phyloP scores from a whole-genome alignment of 352 stramenopile species.

The Phytophthora capsici region DNA sequence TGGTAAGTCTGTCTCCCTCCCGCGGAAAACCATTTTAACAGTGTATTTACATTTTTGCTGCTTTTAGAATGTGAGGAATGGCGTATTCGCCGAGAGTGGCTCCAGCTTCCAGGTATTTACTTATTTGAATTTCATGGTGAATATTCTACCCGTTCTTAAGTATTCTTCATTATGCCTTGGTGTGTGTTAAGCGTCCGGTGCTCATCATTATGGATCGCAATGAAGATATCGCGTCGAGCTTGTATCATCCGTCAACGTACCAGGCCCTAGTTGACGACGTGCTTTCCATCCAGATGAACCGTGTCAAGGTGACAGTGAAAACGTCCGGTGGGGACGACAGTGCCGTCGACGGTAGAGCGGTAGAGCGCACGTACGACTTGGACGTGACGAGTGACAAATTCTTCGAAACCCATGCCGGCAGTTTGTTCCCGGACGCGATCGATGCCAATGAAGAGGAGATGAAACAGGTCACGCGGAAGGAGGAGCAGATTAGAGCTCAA shows the following conservation, averaged over 20 bases:
- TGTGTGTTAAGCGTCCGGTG: slow-evolving; percentile 84
- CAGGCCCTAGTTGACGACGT: slow-evolving; percentile 97
- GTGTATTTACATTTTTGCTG: background rate
- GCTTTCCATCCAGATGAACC: slow-evolving; percentile 95
- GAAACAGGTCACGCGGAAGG: slow-evolving; percentile 87
- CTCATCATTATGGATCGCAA: slow-evolving; percentile 98
- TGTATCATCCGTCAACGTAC: slow-evolving; percentile 96
- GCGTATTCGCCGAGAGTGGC: slow-evolving; percentile 64
- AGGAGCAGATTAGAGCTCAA: slow-evolving; percentile 82
- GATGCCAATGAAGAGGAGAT: slow-evolving; percentile 90
- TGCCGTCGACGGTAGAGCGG: slow-evolving; percentile 29
- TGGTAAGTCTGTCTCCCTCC: slow-evolving; percentile 39
- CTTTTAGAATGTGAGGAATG: slow-evolving; percentile 61
- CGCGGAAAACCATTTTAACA: background rate
- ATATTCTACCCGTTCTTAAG: slow-evolving; percentile 3
- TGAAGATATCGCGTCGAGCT: slow-evolving; percentile 94
- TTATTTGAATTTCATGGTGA: background rate
- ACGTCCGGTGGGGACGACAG: slow-evolving; percentile 46
- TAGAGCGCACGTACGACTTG: slow-evolving; percentile 83
- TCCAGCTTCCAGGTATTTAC: slow-evolving; percentile 70
- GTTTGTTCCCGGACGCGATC: slow-evolving; percentile 83
- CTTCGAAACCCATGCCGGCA: slow-evolving; percentile 79
- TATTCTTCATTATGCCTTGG: background rate
- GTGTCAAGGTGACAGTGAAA: slow-evolving; percentile 93
- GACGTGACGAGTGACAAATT: slow-evolving; percentile 86